These are phyloP conservation scores for Ceratocystiopsis brevicomis DNA, from an alignment of 2,329 filamentous ascomycete genomes.

Conservation along the genomic window DNA sequence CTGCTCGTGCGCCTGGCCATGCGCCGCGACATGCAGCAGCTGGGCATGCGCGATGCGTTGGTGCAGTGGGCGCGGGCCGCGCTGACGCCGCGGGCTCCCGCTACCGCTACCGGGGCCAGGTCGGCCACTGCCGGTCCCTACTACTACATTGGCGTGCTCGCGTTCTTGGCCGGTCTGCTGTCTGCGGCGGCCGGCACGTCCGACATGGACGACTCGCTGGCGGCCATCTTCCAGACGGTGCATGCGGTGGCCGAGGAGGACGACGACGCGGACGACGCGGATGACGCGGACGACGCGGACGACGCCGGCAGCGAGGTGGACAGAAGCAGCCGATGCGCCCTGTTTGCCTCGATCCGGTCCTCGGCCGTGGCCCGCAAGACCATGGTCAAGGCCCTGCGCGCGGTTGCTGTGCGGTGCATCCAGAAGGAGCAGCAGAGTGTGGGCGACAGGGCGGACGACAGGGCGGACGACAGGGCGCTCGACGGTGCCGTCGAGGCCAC, in stretches of 20 bases:
- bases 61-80: slow-evolving; percentile 51
- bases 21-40: slow-evolving; percentile 68
- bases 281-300: slow-evolving; percentile 13
- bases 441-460: slow-evolving; percentile 21
- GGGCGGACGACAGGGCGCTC: slow-evolving; percentile 34
- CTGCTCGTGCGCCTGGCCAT: slow-evolving; percentile 68
- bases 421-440: slow-evolving; percentile 31
- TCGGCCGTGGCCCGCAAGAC: slow-evolving; percentile 69
- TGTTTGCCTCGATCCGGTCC: slow-evolving; percentile 37
- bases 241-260: slow-evolving; percentile 36
- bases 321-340: slow-evolving; percentile 21
- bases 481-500: slow-evolving; percentile 70
- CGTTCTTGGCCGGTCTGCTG: slow-evolving; percentile 59
- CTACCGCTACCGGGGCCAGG: too few relatives aligned
- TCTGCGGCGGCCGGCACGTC: slow-evolving; percentile 50
- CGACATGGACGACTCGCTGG: slow-evolving; percentile 50
- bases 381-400: slow-evolving; percentile 68
- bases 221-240: slow-evolving; percentile 45
- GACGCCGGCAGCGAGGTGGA: too few relatives aligned
- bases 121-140: slow-evolving; percentile 36
- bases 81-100: slow-evolving; percentile 25
- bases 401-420: slow-evolving; percentile 35
- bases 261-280: slow-evolving; percentile 5
- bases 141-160: slow-evolving; percentile 58
- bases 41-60: slow-evolving; percentile 50